Base-by-base conservation (phyloP, 225 moss, liverwort and hornwort genomes). In the Takakia lepidozioides region DNA sequence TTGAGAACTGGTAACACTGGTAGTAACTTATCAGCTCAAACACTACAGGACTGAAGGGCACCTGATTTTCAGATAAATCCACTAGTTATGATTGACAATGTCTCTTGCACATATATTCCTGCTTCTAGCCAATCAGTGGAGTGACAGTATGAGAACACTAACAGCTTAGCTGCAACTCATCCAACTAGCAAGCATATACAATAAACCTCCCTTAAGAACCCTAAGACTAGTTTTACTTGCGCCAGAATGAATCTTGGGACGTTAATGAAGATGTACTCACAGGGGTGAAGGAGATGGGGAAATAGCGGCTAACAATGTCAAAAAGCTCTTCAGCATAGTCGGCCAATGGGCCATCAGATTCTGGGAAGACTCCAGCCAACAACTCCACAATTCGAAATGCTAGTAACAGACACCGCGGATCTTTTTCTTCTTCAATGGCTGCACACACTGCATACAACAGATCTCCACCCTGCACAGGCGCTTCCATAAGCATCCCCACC, bases 351-450 rank as follows among this genome's bases (percentile, higher is more conserved):
- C 83, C 81, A 64, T 71, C 49, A 20, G 76, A 65, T 19, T 71
- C 71, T 48, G 83, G 86, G 51, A 81, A 87, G 28, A 86, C 64
- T 58, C 23, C 39, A 57, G 59, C 69, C 63, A 87, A 40, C 36
- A 63, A 58, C 66, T 72, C 67, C 35, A 84, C 68, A n/a, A 84
- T 66, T 37, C 64, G 78, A 60, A 91, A 91, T 25, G 70, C 67
- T 22, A 91, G 46, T 39, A 91, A 56, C 25, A 84, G 65, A 62
- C 83, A 87, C 43, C 75, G 68, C 18, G 91, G 83, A 56, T 91
- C 86, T 63, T 81, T 86, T 63, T 91, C 91, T 57, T 65, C 80
- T 54, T 91, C 91, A 45, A 86, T 64, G 42, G 84, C 86, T 32
- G 78, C 83, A 55, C 65, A 72, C 59, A 87, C 60, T 61, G 71